Base-by-base conservation (phyloP, 2,329 filamentous ascomycete species). In the Canariomyces notabilis region DNA sequence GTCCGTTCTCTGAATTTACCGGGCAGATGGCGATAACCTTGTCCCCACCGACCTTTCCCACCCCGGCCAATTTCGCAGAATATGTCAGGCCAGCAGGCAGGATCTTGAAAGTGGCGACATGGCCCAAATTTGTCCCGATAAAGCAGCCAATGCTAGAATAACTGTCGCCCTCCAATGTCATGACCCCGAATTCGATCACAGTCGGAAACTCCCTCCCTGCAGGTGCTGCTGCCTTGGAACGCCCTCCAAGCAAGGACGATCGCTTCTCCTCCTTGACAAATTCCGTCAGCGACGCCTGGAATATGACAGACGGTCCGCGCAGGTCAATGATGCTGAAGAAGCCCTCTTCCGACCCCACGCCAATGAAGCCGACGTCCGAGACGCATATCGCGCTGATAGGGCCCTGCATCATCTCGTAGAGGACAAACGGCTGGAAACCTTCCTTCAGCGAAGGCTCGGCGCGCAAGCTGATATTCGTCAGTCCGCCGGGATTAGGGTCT, bases 131-230 rank as follows among this genome's bases (percentile, higher is more conserved):
- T 0, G 93, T 97, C 16, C 93, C 93, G 2, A 94, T 87, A 56
- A 97, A 94, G 55, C 93, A 86, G 48, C 85, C 81, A 46, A 98
- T 95, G 59, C 89, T 96, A 1, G 93, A 97, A 63, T 95, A 98
- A 54, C 88, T 82, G 61, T 97, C 91, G n/a, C 85, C 87, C 35
- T 97, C 93, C 4, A 96, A 70, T 3, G 87, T 94, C 82, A 98
- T 84, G 37, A 95, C 88, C 43, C 88, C 89, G 68, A 97, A 98
- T 61, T 96, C 88, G 21, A 97, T 81, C 22, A 73, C 76, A 0
- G 88, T 89, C 1, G 88, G 82, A 78, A 83, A 94, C 59, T 96
- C 90, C n/a, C 9, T 19, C n/a, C 58, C 52, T 1, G 70, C 62
- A 19, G 71, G 65, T n/a, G n/a, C n/a, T n/a, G n/a, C n/a, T 42